These are phyloP conservation scores for Mycena citricolor DNA, from an alignment of 1,284 basidiomycete genomes.

Conservation along the genomic window DNA sequence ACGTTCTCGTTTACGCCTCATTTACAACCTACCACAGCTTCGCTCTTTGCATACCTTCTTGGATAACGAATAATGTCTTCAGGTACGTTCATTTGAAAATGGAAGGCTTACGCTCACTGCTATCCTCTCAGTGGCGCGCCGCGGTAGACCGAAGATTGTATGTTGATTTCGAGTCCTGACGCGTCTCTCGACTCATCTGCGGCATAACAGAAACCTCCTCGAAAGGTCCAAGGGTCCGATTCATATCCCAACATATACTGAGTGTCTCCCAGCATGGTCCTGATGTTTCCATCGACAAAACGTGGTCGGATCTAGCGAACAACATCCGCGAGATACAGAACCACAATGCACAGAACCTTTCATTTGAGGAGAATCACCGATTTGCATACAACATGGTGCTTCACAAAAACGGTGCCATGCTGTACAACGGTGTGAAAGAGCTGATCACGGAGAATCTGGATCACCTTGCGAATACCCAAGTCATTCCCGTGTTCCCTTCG, in stretches of 20 bases:
- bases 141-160: slow-evolving; percentile 50
- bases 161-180: slow-evolving; percentile 30
- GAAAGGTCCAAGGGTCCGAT: slow-evolving; percentile 35
- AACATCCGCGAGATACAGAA: slow-evolving; percentile 97
- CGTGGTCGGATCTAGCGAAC: slow-evolving; percentile 72
- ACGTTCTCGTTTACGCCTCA: too few species aligned
- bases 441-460: slow-evolving; percentile 86
- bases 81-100: too few species aligned
- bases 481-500: slow-evolving; percentile 83
- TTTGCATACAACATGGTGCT: slow-evolving; percentile 95
- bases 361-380: slow-evolving; percentile 96
- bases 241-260: neutral
- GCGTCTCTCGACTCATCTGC: slow-evolving; percentile 24
- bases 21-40: too few species aligned
- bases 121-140: slow-evolving; percentile 38
- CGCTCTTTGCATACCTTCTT: too few species aligned
- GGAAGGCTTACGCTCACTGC: too few species aligned
- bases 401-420: slow-evolving; percentile 80
- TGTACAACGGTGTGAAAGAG: slow-evolving; percentile 85
- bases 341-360: slow-evolving; percentile 89
- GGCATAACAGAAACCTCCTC: slow-evolving; percentile 42
- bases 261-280: slow-evolving; percentile 55
- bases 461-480: slow-evolving; percentile 71
- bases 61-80: too few species aligned
- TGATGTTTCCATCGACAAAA: slow-evolving; percentile 67